phyloP scores from a whole-genome alignment of 345 rosid species.

The Corchorus capsularis region DNA sequence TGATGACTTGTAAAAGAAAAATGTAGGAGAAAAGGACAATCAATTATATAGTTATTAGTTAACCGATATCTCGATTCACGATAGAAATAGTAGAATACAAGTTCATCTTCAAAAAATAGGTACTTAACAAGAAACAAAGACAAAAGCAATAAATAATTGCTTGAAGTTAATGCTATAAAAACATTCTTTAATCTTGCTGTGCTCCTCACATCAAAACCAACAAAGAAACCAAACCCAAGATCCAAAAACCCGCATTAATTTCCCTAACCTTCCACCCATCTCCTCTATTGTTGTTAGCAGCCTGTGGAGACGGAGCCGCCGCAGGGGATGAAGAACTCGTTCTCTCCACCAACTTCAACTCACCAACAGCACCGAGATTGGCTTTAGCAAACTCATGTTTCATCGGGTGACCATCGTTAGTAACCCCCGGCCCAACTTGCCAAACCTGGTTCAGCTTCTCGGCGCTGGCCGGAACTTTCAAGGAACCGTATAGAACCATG shows the following conservation, averaged over 20 bases:
- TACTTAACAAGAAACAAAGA: no score
- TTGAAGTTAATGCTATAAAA: no score
- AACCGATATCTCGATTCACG: neutral
- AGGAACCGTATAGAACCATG: slow-evolving; percentile 45
- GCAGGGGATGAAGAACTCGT: neutral
- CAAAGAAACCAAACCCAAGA: neutral
- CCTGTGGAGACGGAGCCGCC: neutral
- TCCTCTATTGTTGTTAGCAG: neutral
- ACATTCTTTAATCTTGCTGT: no score
- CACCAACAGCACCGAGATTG: slow-evolving; percentile 33
- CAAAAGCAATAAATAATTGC: neutral
- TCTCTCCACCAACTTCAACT: slow-evolving; percentile 33
- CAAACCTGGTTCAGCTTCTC: slow-evolving; percentile 71
- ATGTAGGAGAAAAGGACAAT: no score
- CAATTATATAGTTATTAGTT: no score
- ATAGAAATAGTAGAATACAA: neutral
- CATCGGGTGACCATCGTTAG: slow-evolving; percentile 30
- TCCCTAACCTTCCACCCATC: neutral
- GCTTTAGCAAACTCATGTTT: slow-evolving; percentile 27
- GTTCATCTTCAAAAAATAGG: no score
- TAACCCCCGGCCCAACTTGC: slow-evolving; percentile 69
- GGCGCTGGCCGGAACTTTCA: slow-evolving; percentile 56
- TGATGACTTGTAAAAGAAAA: no score
- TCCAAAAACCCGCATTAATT: slow-evolving; percentile 4
- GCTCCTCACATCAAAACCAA: neutral